These are phyloP conservation scores for Zymoseptoria pseudotritici DNA, from an alignment of 2,329 filamentous ascomycete species.

Conservation along the genomic window DNA sequence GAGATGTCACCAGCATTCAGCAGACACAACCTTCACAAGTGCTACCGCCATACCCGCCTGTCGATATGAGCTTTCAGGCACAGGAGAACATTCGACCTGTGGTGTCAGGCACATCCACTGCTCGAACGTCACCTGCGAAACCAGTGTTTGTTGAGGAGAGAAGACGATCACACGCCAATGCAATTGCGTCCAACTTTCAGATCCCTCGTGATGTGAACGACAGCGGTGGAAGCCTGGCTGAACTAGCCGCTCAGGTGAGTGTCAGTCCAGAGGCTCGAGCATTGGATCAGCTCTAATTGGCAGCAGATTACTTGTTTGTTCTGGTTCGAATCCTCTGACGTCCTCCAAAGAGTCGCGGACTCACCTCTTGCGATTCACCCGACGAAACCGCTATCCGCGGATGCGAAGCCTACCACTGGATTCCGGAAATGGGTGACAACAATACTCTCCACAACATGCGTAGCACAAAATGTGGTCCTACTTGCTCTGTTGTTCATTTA, in stretches of 20 bases:
- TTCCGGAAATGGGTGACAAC: slow-evolving; percentile 93
- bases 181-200: slow-evolving; percentile 50
- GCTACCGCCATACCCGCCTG: slow-evolving; percentile 11
- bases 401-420: slow-evolving; percentile 68
- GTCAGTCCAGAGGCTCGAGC: slow-evolving; percentile 10
- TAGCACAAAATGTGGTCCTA: slow-evolving; percentile 90
- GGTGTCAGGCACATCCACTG: slow-evolving; percentile 1
- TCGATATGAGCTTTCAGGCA: slow-evolving; percentile 3
- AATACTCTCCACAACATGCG: slow-evolving; percentile 87
- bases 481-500: slow-evolving; percentile 89
- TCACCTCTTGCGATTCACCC: slow-evolving; percentile 15
- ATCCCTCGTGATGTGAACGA: slow-evolving; percentile 70
- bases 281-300: slow-evolving; percentile 1
- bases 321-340: slow-evolving; percentile 89
- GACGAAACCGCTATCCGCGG: slow-evolving; percentile 52
- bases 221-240: slow-evolving; percentile 66
- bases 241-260: slow-evolving; percentile 74
- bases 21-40: slow-evolving; percentile 17
- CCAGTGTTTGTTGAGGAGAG: slow-evolving; percentile 11
- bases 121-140: slow-evolving; percentile 16
- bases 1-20: slow-evolving; percentile 14
- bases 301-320: slow-evolving; percentile 85
- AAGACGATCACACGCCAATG: slow-evolving; percentile 26
- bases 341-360: slow-evolving; percentile 66
- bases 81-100: background rate